Base-by-base conservation (phyloP, 2,329 filamentous ascomycete species). In the Fusarium buharicum region DNA sequence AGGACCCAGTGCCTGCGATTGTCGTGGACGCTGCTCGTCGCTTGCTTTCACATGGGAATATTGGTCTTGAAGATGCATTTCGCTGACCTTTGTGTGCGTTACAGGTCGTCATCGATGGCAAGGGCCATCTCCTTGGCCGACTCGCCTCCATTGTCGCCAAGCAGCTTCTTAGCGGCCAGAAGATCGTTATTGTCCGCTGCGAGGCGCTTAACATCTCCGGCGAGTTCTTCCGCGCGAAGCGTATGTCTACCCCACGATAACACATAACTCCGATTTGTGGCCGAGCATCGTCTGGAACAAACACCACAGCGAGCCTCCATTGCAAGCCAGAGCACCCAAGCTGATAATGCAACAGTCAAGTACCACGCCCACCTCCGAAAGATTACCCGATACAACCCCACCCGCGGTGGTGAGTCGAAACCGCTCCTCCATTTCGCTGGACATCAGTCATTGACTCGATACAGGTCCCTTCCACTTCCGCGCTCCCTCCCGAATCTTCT, bases 201-300 rank as follows among this genome's bases (percentile, higher is more conserved):
- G 95, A 99, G 86, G 93, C 92, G 76, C 89, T 99, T 82, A 99
- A 99, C 90, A 99, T 99, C 88, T 99, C 95, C 74, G 95, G 95
- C 85, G 95, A 98, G 87, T 99, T 99, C 92, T 99, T 99, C 91
- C 93, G 95, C 82, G 90, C 94, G 74, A 99, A 99, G 91, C 91
- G 95, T 99, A 97, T 83, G 94, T 97, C 57, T 46, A 55, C 59
- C 54, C 60, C 54, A 52, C 50, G 39, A 66, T 34, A 59, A 48
- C 47, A 40, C 58, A 60, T 9, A 28, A 55, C n/a, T 46, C 53
- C 61, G 53, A 62, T 28, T 40, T 55, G 55, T 68, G 65, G 55
- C 50, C 54, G 53, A 63, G 44, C 64, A 67, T 52, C 43, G 18
- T 49, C 37, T 28, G 67, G 61, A 50, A 40, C 51, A 62, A 56